Percentiles rank a stretch among this genome's conserved stretches.
Conservation (phyloP, 208 protist species). For the Pavlovales sp. region DNA sequence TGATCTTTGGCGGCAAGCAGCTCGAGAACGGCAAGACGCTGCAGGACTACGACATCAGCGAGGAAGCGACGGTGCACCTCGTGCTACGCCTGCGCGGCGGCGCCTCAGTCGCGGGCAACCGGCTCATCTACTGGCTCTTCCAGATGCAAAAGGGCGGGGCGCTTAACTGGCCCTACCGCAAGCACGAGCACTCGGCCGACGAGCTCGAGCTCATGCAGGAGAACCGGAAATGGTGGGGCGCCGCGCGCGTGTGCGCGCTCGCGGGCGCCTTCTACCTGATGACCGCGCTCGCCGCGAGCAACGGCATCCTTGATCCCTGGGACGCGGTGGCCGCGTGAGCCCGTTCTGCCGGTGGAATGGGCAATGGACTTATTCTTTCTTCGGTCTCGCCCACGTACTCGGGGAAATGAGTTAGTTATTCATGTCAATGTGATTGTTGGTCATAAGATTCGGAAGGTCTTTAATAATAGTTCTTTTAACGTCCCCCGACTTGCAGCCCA, state of each 20-base stretch:
- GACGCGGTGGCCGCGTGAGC: too few species aligned
- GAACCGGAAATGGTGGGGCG: not conserved
- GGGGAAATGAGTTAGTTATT: too few species aligned
- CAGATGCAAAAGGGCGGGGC: not conserved
- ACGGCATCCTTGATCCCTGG: not conserved
- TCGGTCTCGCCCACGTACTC: too few species aligned
- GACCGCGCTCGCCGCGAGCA: not conserved
- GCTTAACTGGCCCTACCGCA: not conserved
- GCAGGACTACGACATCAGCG: conserved; percentile 98
- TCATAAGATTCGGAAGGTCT: too few species aligned
- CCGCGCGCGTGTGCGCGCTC: not conserved
- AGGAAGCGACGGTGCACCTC: conserved; percentile 96
- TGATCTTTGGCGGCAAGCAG: conserved; percentile 92
- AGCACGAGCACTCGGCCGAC: not conserved
- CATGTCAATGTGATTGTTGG: too few species aligned
- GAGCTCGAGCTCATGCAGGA: not conserved
- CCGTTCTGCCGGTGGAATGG: too few species aligned
- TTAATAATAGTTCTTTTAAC: too few species aligned
- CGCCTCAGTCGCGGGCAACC: not conserved
- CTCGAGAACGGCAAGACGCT: conserved; percentile 95
- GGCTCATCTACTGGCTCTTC: not conserved
- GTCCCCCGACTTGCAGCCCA: too few species aligned
- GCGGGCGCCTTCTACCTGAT: not conserved
- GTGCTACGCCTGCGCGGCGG: conserved; percentile 86
- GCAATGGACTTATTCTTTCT: too few species aligned